phyloP scores from a whole-genome alignment of 2,329 filamentous ascomycete genomes.

The Xenoacremonium recifei region DNA sequence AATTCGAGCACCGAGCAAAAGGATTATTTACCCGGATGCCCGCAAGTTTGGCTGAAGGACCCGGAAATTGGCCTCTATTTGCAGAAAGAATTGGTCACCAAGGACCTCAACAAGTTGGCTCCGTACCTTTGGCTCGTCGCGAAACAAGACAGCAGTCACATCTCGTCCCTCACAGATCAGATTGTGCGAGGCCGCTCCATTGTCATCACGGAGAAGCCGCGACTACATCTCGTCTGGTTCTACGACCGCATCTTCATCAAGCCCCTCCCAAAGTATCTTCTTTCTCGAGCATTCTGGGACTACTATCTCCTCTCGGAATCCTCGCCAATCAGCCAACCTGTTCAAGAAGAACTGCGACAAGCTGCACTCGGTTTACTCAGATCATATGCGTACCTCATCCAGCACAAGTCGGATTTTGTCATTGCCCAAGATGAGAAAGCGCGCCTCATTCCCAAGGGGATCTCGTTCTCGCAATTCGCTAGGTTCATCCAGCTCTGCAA shows the following conservation, averaged over 20 bases:
- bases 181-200: constrained; percentile 34
- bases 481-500: constrained; percentile 29
- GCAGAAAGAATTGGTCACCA: not conserved
- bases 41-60: not conserved
- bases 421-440: constrained; percentile 21
- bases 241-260: constrained; percentile 40
- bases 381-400: constrained; percentile 32
- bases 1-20: not conserved
- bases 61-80: not conserved
- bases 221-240: constrained; percentile 41
- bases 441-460: constrained; percentile 24
- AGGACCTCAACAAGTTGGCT: not conserved
- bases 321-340: too few species aligned
- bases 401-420: constrained; percentile 32
- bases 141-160: not conserved
- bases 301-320: constrained; percentile 13
- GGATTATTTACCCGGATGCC: not conserved
- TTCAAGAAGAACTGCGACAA: constrained; percentile 3
- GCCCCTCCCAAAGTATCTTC: constrained; percentile 37
- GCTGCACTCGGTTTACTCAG: constrained; percentile 33
- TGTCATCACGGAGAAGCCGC: constrained; percentile 34
- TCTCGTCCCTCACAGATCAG: constrained; percentile 25
- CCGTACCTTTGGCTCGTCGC: not conserved
- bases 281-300: constrained; percentile 32
- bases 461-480: constrained; percentile 26